These are phyloP conservation scores for Fusarium clavum DNA, from an alignment of 2,329 filamentous ascomycete species.

Conservation along the genomic window DNA sequence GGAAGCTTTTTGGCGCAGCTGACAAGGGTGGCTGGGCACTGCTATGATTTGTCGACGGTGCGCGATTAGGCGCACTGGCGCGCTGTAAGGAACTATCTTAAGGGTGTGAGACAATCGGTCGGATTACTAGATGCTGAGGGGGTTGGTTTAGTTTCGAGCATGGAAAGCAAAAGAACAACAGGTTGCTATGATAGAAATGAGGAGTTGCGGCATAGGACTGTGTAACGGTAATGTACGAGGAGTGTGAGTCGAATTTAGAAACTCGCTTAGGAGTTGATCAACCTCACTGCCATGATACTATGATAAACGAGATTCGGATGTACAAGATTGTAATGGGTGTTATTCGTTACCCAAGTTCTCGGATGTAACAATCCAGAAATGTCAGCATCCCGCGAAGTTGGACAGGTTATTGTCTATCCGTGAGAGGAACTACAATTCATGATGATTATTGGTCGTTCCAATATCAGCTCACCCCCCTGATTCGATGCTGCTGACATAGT, in stretches of 20 bases:
- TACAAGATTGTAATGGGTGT: not conserved
- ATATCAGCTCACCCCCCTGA: not conserved
- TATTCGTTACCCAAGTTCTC: conserved; percentile 11
- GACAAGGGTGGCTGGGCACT: conserved; percentile 29
- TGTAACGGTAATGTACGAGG: not conserved
- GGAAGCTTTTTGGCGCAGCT: conserved; percentile 21
- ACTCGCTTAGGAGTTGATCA: not conserved
- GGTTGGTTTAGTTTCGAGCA: conserved; percentile 8
- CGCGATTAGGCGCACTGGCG: conserved; percentile 46
- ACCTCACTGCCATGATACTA: not conserved
- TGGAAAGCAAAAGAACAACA: not conserved
- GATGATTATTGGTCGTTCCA: conserved; percentile 12
- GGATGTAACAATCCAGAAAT: conserved; percentile 21
- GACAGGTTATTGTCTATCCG: not conserved
- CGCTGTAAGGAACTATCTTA: conserved; percentile 31
- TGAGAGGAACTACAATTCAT: conserved; percentile 1
- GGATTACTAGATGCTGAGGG: conserved; percentile 10
- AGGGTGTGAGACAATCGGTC: conserved; percentile 32
- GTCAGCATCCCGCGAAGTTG: conserved; percentile 11
- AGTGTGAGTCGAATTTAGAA: not conserved
- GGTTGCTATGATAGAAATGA: not conserved
- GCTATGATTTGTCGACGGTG: conserved; percentile 42
- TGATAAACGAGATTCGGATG: not conserved
- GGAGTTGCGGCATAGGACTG: not conserved
- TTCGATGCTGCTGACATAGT: conserved; percentile 17